Conservation (phyloP, 2,329 filamentous ascomycete species). For the Xylariales sp. region DNA sequence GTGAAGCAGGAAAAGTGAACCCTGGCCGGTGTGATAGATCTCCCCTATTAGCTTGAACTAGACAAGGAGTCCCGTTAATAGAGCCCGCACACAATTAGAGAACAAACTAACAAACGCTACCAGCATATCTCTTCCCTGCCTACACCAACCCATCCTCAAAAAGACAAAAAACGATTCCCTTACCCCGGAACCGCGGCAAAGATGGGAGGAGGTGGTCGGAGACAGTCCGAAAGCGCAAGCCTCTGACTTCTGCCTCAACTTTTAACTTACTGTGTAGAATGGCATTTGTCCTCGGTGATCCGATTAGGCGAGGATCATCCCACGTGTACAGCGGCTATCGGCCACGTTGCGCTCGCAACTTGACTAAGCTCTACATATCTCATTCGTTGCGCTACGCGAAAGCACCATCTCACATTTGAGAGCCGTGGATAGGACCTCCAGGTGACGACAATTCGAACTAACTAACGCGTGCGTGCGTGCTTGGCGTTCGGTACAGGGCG, state of each 20-base stretch:
- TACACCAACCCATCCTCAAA: not conserved
- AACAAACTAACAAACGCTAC: not conserved
- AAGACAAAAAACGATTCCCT: not conserved
- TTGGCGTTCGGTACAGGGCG: conserved; percentile 4
- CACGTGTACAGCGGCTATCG: conserved; percentile 10
- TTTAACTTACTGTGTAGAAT: not conserved
- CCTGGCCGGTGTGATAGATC: not conserved
- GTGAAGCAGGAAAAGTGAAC: not conserved
- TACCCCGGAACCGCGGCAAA: not conserved
- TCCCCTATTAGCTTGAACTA: not conserved
- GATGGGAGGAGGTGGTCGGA: not conserved
- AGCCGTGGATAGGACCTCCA: not conserved
- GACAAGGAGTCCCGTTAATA: not conserved
- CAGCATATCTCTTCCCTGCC: not conserved
- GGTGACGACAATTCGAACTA: conserved; percentile 10
- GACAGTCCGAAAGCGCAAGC: not conserved
- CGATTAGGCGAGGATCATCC: conserved; percentile 31
- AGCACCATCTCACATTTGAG: not conserved
- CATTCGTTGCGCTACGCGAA: not conserved
- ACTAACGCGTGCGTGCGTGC: conserved; percentile 1
- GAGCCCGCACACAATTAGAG: not conserved
- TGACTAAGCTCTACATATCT: conserved; percentile 16
- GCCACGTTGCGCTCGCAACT: conserved; percentile 21
- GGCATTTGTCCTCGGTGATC: conserved; percentile 6
- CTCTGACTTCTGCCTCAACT: not conserved